phyloP scores from a whole-genome alignment of 1,139 yeast genomes.

The Pneumocystis oryctolagi region DNA sequence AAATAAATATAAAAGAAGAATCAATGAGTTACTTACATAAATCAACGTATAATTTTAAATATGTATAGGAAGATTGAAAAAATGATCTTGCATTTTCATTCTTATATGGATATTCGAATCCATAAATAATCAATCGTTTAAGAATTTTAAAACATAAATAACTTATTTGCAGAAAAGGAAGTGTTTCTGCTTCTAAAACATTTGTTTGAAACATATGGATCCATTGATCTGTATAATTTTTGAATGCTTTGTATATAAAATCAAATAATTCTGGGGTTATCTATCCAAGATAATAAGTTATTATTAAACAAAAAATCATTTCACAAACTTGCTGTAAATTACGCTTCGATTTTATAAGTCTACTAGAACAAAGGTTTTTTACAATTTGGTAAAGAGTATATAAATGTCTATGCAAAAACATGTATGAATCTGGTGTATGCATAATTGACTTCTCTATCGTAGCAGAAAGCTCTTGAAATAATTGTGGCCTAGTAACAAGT shows the following conservation, averaged over 20 bases:
- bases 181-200: not conserved
- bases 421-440: constrained; percentile 29
- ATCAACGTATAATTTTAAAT: constrained; percentile 42
- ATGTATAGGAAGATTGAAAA: constrained; percentile 41
- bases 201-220: constrained; percentile 20
- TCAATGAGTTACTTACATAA: constrained; percentile 36
- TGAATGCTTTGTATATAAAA: constrained; percentile 44
- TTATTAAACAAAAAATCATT: not conserved
- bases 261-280: constrained; percentile 43
- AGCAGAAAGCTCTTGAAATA: constrained; percentile 26
- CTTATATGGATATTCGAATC: constrained; percentile 54
- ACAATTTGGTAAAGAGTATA: constrained; percentile 60
- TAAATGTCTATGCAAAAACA: constrained; percentile 46
- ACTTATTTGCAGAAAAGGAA: not conserved
- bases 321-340: constrained; percentile 51
- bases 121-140: constrained; percentile 61
- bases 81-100: constrained; percentile 46
- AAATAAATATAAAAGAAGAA: not conserved
- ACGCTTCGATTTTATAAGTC: constrained; percentile 69
- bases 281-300: not conserved
- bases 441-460: constrained; percentile 31
- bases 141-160: constrained; percentile 51
- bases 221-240: constrained; percentile 50
- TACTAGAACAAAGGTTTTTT: constrained; percentile 55
- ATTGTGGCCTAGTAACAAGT: constrained; percentile 10